A percentile compares a stretch with the other conserved stretches of the same genome.
Evolutionary conservation across 306 rosid species (phyloP).

Genomic region (Vigna trinervia): DNA sequence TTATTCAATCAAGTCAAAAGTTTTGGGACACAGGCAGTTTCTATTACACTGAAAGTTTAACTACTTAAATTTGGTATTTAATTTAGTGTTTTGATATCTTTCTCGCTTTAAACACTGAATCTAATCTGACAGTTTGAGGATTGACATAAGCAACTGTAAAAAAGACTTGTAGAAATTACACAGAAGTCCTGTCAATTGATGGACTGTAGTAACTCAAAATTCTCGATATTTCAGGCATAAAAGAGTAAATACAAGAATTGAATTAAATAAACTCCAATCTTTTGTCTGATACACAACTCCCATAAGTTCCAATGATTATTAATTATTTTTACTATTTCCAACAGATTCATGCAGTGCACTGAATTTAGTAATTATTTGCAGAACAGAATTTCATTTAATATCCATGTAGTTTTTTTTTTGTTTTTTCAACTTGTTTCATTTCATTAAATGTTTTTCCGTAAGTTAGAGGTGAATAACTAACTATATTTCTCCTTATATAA

Average conservation of each 20-base stretch:
- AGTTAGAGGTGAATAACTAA: constrained; percentile 12
- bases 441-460: constrained; percentile 24
- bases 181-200: constrained; percentile 23
- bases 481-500: neutral
- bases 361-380: neutral
- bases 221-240: neutral
- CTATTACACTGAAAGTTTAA: constrained; percentile 1
- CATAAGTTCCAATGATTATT: neutral
- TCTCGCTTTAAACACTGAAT: constrained; percentile 29
- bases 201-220: constrained; percentile 11
- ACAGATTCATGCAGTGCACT: constrained; percentile 7
- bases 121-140: constrained; percentile 2
- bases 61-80: neutral
- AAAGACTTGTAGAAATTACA: neutral
- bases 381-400: constrained; percentile 17
- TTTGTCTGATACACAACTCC: neutral
- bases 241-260: neutral
- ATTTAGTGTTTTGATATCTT: constrained; percentile 30
- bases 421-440: constrained; percentile 6
- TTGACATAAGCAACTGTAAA: neutral
- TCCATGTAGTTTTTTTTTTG: neutral
- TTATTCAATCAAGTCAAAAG: constrained; percentile 33
- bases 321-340: neutral
- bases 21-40: constrained; percentile 4
- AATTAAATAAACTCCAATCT: neutral